phyloP scores from a whole-genome alignment of 495 filamentous ascomycete genomes.

The Cladorrhinum samala region DNA sequence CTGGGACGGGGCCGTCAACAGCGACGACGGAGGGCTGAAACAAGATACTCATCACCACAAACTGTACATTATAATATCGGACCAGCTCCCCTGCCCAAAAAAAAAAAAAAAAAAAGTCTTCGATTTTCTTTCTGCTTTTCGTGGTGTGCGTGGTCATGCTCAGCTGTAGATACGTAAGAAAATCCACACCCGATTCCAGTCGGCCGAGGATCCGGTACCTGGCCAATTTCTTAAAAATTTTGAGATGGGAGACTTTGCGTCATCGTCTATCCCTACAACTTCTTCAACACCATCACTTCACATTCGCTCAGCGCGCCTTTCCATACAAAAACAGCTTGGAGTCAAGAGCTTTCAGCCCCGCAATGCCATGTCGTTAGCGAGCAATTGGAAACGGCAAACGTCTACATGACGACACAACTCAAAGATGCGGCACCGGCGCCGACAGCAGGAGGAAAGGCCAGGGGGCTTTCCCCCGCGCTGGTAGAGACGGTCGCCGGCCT shows the following conservation, averaged over 20 bases:
- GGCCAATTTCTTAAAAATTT: constrained; percentile 7
- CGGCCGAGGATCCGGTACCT: constrained; percentile 15
- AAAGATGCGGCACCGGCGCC: constrained; percentile 32
- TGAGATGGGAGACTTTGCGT: constrained; percentile 10
- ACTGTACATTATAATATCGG: constrained; percentile 25
- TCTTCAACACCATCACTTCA: constrained; percentile 1
- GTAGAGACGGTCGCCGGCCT: constrained; percentile 90
- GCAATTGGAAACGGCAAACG: constrained; percentile 1
- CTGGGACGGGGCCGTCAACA: background rate
- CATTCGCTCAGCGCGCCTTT: background rate
- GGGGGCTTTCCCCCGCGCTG: constrained; percentile 61
- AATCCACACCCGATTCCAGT: constrained; percentile 11
- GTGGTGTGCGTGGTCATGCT: no score
- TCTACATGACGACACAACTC: constrained; percentile 32
- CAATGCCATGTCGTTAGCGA: constrained; percentile 17
- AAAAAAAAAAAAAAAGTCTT: no score
- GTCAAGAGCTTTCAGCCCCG: background rate
- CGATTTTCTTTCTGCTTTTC: background rate
- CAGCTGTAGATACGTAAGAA: no score
- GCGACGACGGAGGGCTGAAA: background rate
- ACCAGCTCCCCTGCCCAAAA: no score
- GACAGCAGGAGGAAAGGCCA: constrained; percentile 35
- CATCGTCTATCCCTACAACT: constrained; percentile 9
- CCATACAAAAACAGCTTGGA: background rate
- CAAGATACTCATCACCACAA: constrained; percentile 11